These are phyloP conservation scores for Phlegmacium glaucopus DNA, from an alignment of 768 basidiomycete species.

Conservation along the genomic window DNA sequence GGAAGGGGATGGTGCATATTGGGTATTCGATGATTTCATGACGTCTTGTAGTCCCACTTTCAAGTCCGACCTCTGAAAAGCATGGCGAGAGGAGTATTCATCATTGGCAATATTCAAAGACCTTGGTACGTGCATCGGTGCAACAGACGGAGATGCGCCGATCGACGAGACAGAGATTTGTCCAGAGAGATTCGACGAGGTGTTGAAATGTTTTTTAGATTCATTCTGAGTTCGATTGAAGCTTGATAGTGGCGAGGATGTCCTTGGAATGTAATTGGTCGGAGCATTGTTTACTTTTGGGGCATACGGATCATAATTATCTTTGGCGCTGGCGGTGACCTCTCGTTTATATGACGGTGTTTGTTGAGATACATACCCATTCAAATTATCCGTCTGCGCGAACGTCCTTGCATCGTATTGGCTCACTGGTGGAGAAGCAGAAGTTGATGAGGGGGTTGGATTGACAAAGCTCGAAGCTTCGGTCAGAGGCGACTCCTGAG, in stretches of 20 bases:
- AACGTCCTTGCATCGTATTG: not conserved
- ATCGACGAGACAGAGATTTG: conserved; percentile 3
- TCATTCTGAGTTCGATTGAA: conserved; percentile 23
- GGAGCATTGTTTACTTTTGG: conserved; percentile 19
- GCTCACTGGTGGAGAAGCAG: conserved; percentile 17
- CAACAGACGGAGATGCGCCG: conserved; percentile 1
- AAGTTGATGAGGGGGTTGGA: conserved; percentile 2
- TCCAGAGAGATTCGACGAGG: not conserved
- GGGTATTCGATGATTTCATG: conserved; percentile 40
- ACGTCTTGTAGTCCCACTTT: conserved; percentile 28
- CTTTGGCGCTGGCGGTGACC: conserved; percentile 1
- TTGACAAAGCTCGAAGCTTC: not conserved
- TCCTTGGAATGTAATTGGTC: conserved; percentile 26
- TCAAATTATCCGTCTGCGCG: not conserved
- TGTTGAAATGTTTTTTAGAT: conserved; percentile 9
- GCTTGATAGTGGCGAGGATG: conserved; percentile 29
- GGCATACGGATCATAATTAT: conserved; percentile 34
- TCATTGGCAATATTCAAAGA: conserved; percentile 2
- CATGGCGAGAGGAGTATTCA: conserved; percentile 7
- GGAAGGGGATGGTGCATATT: conserved; percentile 85
- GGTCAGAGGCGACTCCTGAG: not conserved
- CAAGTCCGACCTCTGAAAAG: conserved; percentile 6
- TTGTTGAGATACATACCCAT: conserved; percentile 10
- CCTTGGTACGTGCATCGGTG: conserved; percentile 1
- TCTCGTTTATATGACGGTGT: conserved; percentile 6